Conservation (phyloP, 139 green algal species). For the Chlamydomonas schloesseri region DNA sequence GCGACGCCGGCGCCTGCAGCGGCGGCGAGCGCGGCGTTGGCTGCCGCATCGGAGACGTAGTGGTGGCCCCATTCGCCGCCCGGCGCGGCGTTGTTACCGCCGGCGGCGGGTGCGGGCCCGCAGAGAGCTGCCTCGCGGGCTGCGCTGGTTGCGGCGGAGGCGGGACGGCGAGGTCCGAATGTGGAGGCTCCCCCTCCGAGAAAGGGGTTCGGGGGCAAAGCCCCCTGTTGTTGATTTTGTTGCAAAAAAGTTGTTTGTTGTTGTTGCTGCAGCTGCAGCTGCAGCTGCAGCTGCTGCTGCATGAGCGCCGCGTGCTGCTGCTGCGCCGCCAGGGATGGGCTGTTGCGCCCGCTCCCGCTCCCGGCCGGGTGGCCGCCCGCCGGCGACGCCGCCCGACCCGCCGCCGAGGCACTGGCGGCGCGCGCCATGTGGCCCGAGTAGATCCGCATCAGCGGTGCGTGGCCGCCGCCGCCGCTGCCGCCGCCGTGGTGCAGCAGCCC, state of each 20-base stretch:
- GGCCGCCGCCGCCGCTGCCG: too few relatives aligned
- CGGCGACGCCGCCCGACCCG: too few relatives aligned
- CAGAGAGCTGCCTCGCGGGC: too few relatives aligned
- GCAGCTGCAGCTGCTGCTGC: background rate
- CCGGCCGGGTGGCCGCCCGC: too few relatives aligned
- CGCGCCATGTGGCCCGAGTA: background rate
- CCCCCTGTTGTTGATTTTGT: constrained; percentile 41
- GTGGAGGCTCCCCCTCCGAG: background rate
- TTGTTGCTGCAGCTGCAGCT: background rate
- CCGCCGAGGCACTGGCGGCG: background rate
- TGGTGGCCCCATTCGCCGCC: too few relatives aligned
- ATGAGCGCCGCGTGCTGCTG: background rate
- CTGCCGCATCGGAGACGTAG: too few relatives aligned
- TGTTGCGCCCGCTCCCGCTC: background rate
- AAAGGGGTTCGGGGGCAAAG: constrained; percentile 52
- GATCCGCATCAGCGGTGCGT: background rate
- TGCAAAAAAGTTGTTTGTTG: background rate
- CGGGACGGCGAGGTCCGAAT: background rate
- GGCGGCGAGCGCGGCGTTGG: too few relatives aligned
- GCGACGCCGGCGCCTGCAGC: too few relatives aligned
- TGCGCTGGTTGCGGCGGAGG: constrained; percentile 26
- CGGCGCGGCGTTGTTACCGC: background rate
- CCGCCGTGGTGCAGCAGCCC: background rate
- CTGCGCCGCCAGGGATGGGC: background rate
- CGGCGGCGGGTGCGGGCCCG: background rate